These are phyloP conservation scores for Somion occarium DNA, from an alignment of 1,284 basidiomycete species.

Conservation along the genomic window DNA sequence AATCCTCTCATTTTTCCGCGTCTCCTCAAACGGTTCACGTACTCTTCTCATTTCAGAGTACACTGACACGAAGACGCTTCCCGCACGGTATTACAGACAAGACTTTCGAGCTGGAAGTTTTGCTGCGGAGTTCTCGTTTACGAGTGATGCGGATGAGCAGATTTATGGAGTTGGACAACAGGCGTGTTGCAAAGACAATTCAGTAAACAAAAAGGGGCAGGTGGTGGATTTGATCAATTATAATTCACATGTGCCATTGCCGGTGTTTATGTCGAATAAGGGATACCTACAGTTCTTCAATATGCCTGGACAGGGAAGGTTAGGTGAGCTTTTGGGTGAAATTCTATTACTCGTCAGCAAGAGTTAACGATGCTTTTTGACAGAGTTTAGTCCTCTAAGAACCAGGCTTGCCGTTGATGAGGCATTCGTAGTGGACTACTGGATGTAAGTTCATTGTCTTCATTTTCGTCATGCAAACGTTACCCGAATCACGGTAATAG, in stretches of 20 bases:
- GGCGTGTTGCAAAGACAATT: conserved; percentile 36
- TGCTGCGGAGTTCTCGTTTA: conserved; percentile 34
- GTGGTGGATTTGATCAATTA: conserved; percentile 37
- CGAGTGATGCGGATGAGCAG: conserved; percentile 31
- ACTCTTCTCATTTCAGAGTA: conserved; percentile 32
- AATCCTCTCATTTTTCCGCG: conserved; percentile 31
- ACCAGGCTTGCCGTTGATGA: conserved; percentile 35
- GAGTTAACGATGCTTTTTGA: background rate
- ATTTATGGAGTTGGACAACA: conserved; percentile 38
- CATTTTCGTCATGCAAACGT: background rate
- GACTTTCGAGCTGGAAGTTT: conserved; percentile 33
- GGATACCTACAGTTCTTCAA: conserved; percentile 40
- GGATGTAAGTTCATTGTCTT: conserved; percentile 25
- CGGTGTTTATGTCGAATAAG: conserved; percentile 40
- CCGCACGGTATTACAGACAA: conserved; percentile 32
- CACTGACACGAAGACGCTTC: conserved; percentile 32
- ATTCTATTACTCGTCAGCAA: too few species aligned
- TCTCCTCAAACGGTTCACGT: conserved; percentile 29
- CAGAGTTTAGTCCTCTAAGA: conserved; percentile 33
- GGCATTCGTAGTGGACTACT: conserved; percentile 37
- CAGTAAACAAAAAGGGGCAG: conserved; percentile 39
- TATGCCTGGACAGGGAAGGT: conserved; percentile 35
- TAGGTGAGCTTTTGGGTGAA: conserved; percentile 25
- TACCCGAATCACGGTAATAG: too few species aligned
- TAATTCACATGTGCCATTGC: conserved; percentile 38